Conservation (phyloP, 495 filamentous ascomycete genomes). For the Neurospora sp. region DNA sequence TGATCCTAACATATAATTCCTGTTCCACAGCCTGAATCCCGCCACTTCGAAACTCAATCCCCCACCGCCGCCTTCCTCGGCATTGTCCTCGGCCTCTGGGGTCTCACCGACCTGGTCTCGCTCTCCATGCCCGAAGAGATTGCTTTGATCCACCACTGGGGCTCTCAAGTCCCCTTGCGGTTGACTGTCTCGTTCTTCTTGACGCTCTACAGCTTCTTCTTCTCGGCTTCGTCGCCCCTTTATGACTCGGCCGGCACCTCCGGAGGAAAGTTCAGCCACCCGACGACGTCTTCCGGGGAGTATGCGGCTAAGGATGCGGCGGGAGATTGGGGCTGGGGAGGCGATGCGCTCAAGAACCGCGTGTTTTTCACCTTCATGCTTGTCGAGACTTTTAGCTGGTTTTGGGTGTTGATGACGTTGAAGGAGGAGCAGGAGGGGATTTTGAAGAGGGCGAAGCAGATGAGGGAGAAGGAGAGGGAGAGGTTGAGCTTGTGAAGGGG, state of each 20-base stretch:
- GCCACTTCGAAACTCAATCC: slow-evolving; percentile 51
- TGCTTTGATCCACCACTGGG: slow-evolving; percentile 51
- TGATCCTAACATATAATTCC: not conserved
- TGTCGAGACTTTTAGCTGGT: slow-evolving; percentile 77
- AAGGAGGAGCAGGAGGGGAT: slow-evolving; percentile 38
- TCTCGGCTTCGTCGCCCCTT: slow-evolving; percentile 30
- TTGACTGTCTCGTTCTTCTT: slow-evolving; percentile 55
- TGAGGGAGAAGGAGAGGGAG: slow-evolving; percentile 19
- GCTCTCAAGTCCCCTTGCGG: slow-evolving; percentile 48
- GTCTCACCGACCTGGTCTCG: slow-evolving; percentile 63
- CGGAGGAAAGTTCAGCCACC: slow-evolving; percentile 15
- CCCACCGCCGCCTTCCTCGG: slow-evolving; percentile 63
- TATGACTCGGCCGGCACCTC: slow-evolving; percentile 2
- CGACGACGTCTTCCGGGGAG: slow-evolving; percentile 4
- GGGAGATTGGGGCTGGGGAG: slow-evolving; percentile 21
- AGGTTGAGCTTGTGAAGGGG: not conserved
- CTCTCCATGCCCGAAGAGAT: slow-evolving; percentile 64
- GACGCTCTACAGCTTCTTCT: slow-evolving; percentile 59
- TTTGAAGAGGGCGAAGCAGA: slow-evolving; percentile 11
- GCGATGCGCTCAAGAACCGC: slow-evolving; percentile 61
- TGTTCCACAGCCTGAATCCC: slow-evolving; percentile 27
- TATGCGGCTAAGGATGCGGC: not conserved
- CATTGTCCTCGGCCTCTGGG: slow-evolving; percentile 54
- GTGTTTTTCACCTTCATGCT: slow-evolving; percentile 78
- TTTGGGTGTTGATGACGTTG: slow-evolving; percentile 61